Base-by-base conservation (phyloP, 2,329 filamentous ascomycete species). In the Knoxdaviesia proteae region DNA sequence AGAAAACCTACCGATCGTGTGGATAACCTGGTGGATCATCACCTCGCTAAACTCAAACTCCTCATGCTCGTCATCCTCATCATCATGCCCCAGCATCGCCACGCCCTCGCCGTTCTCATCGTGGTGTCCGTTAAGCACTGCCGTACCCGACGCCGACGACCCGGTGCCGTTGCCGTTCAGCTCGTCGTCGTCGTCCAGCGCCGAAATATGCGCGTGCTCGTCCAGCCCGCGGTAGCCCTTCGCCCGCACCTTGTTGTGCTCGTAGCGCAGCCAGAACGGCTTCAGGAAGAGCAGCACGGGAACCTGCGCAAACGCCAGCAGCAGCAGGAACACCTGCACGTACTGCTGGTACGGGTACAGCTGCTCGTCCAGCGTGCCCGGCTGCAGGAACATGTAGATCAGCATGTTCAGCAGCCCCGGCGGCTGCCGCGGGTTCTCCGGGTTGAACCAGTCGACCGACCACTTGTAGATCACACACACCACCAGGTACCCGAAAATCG, bases 1-100 rank as follows among this genome's bases (percentile, higher is more conserved):
- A 31, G 20, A 31, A 20, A 50, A 62, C 79, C 61, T 76, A 88
- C 83, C 86, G 54, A 96, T 96, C 11, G 88, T 96, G 65, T 96
- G 92, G 55, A 98, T 98, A 57, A 94, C 76, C 61, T 98, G 90
- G 63, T 98, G 90, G 56, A 98, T 98, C 86, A 98, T 94, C 49
- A 86, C 74, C 59, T 98, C 90, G 46, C 80, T 75, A 58, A 98
- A 98, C 53, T 98, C 90, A 58, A 98, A 98, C 56, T 98, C 90
- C 54, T 90, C 87, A 52, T 94, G 84, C 51, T 87, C 87, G 40
- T 84, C 83, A 38, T 69, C 71, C 33, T 77, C 72, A 6, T 47
- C 44, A 31, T 34, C 45, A 39, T 61, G 65, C 50, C 92, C 74
- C 56, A 94, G 86, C 77, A 94, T 83, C 44, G 80, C 84, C 46